Percentiles rank a stretch among this genome's conserved stretches.
Conservation (phyloP, 1,284 basidiomycete species). For the Moesziomyces sp. region DNA sequence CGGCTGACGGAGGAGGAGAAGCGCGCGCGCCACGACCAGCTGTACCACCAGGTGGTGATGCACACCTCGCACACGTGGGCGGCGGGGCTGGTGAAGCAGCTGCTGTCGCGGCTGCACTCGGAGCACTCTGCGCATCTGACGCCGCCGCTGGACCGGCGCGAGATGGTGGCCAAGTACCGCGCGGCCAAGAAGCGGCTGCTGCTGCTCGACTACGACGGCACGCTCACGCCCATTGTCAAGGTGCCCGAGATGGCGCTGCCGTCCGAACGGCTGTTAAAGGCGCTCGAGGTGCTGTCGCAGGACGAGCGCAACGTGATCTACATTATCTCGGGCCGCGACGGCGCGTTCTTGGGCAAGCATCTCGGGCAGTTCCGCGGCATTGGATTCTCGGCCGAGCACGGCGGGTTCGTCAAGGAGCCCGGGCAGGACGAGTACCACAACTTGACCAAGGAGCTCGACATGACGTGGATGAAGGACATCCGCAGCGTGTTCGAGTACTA, state of each 20-base stretch:
- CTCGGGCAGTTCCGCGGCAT: constrained; percentile 84
- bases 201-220: constrained; percentile 97
- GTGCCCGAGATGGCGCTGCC: constrained; percentile 88
- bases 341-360: constrained; percentile 88
- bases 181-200: constrained; percentile 84
- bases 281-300: constrained; percentile 77
- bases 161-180: constrained; percentile 77
- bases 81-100: constrained; percentile 85
- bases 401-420: constrained; percentile 86
- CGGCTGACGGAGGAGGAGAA: constrained; percentile 84
- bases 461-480: constrained; percentile 97
- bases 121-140: constrained; percentile 87
- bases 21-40: constrained; percentile 76
- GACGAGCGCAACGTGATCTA: constrained; percentile 92
- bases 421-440: constrained; percentile 80
- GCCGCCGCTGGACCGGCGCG: constrained; percentile 79
- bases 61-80: constrained; percentile 98
- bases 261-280: constrained; percentile 78
- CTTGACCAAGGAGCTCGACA: constrained; percentile 89
- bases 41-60: constrained; percentile 83
- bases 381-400: constrained; percentile 96
- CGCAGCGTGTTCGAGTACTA: constrained; percentile 95
- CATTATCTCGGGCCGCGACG: constrained; percentile 97
- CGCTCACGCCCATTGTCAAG: constrained; percentile 95
- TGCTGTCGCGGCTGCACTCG: constrained; percentile 82